Evolutionary conservation across 495 filamentous ascomycete genomes (phyloP).

Genomic region (Podospora tetraspora): DNA sequence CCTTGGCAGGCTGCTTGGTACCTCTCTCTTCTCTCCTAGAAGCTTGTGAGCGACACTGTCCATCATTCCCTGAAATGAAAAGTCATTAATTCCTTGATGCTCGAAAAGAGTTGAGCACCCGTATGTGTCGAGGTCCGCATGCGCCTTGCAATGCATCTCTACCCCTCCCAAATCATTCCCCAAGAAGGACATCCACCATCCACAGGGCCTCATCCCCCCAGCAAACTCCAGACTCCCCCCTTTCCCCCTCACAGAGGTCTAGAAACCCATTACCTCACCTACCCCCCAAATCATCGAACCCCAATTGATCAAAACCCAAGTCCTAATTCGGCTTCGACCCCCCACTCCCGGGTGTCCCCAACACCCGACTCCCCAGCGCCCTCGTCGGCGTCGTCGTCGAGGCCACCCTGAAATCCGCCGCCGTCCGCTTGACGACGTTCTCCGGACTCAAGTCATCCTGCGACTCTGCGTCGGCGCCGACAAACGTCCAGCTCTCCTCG

Average conservation of each 20-base stretch:
- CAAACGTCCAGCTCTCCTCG: slow-evolving; percentile 49
- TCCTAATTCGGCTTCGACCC: background rate
- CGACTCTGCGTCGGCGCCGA: slow-evolving; percentile 33
- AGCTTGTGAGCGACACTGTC: no score
- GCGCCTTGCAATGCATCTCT: background rate
- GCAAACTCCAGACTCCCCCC: background rate
- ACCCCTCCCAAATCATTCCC: background rate
- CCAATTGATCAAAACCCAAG: background rate
- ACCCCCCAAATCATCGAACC: background rate
- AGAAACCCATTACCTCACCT: no score
- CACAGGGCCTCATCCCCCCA: no score
- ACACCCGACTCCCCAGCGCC: slow-evolving; percentile 11
- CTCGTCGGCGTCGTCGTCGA: background rate
- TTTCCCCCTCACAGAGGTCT: background rate
- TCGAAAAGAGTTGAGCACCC: no score
- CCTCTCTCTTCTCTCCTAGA: no score
- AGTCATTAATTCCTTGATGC: no score
- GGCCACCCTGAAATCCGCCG: background rate
- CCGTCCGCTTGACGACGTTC: slow-evolving; percentile 15
- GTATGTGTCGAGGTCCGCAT: no score
- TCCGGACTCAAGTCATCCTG: slow-evolving; percentile 20
- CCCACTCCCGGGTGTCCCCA: slow-evolving; percentile 9
- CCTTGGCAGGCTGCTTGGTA: no score
- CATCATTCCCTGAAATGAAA: no score
- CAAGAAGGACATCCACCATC: no score